Base-by-base conservation (phyloP, 2,329 filamentous ascomycete species). In the Ceratocystis papillata region DNA sequence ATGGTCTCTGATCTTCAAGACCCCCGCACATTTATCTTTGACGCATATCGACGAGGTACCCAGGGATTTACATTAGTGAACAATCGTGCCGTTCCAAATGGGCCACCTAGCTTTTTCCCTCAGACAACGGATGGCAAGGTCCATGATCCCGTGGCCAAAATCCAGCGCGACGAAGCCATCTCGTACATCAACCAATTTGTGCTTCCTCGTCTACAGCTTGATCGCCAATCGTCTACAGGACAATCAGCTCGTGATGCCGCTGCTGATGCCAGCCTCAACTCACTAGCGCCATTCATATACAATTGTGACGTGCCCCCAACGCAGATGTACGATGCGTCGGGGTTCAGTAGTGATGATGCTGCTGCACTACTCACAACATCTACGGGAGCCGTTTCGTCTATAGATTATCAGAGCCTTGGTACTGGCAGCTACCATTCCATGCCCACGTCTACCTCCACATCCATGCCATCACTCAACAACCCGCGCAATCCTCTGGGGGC, bases 121-220 rank as follows among this genome's bases (percentile, higher is more conserved):
- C 74, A 77, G 1, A 76, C 76, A 0, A 72, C 76, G 1, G 77
- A 78, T 61, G 77, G 77, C 5, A 79, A 79, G 66, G 75, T 78
- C 0, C 78, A 80, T 67, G 84, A 87, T 70, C 83, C 84, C 1
- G 79, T 86, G 30, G 80, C 80, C 69, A 87, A 87, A 76, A 83
- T 87, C 69, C 83, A 85, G 73, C 81, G 83, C 12, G 84, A 87
- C 70, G 84, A 87, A 71, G 83, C 83, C 0, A 80, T 87, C 50
- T 82, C 80, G 73, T 87, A 86, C 74, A 86, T 87, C 74, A 87
- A 87, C 73, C 84, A 87, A 73, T 86, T 85, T 69, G 83, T 87
- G 1, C 76, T 87, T 44, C 84, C 85, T 20, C 79, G 81, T 3
- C 45, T 55, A 33, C 57, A 62, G 22, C 25, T 46, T 1, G 25